Evolutionary conservation across 331 rosid genomes (phyloP).

Genomic region (Malus hybrid): DNA sequence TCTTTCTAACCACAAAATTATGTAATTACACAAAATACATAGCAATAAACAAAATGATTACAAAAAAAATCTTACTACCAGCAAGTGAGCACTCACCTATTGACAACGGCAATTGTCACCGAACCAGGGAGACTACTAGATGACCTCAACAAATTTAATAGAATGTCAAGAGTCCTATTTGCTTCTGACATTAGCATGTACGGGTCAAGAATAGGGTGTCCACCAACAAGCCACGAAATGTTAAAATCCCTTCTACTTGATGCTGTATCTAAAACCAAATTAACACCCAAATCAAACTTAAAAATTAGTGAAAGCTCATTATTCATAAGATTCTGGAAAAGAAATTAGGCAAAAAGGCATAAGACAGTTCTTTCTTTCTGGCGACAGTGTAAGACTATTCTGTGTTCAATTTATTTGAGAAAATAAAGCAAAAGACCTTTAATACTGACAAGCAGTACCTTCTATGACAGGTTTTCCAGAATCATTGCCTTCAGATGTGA

Average conservation of each 20-base stretch:
- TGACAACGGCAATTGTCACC: constrained; percentile 67
- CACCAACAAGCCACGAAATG: constrained; percentile 72
- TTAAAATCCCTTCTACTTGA: constrained; percentile 55
- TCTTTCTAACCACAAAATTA: constrained; percentile 10
- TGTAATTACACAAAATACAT: constrained; percentile 7
- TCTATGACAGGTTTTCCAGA: constrained; percentile 47
- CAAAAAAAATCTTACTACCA: constrained; percentile 4
- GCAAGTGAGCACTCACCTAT: constrained; percentile 63
- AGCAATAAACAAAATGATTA: constrained; percentile 8
- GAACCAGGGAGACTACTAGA: constrained; percentile 62
- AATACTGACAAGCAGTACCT: constrained; percentile 52
- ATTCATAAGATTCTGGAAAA: background rate
- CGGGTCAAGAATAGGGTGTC: constrained; percentile 79
- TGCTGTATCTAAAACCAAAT: constrained; percentile 26
- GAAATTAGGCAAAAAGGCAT: background rate
- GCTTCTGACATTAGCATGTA: constrained; percentile 73
- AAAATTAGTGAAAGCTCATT: constrained; percentile 6
- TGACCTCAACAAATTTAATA: constrained; percentile 71
- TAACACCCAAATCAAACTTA: constrained; percentile 14
- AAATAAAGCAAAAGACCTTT: background rate
- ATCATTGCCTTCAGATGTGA: constrained; percentile 55
- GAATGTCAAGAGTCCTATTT: constrained; percentile 58
- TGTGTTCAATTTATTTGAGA: background rate
- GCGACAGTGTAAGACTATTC: background rate
- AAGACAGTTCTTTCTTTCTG: background rate